Base-by-base conservation (phyloP, 257 asterid genomes). In the Solanum clarkiae region DNA sequence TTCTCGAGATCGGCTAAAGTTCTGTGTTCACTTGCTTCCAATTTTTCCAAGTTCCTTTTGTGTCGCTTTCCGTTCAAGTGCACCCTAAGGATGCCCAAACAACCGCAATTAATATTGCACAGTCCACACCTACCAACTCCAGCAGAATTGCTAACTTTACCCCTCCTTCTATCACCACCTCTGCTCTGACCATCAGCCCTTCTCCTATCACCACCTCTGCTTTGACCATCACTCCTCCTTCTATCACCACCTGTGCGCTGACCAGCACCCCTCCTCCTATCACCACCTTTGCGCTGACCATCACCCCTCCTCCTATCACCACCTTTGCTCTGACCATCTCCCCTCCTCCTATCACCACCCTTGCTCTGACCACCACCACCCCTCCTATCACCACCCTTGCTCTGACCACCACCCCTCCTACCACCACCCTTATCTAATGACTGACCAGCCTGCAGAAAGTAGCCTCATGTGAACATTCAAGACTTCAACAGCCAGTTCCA, bases 11-110 rank as follows among this genome's bases (percentile, higher is more conserved):
- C 82, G 29, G 83, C 26, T 15, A 51, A 71, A 40, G 72, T 29
- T 65, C 18, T 18, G 59, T 65, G 63, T n/a, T 60, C 72, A 59
- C 8, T 60, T 51, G 47, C 47, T 80, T 82, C 89, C 29, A 57
- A 63, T 77, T 51, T 87, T 26, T 42, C 71, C 84, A 89, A 63
- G 62, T 82, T 85, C 83, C 56, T 89, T 75, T 83, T 54, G 75
- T 89, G 91, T 11, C 89, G 84, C 63, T 89, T 89, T 29, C 91
- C 91, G 2, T 8, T 87, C 71, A 83, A 68, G 84, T 85, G 91
- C 57, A 70, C 77, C 77, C 44, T 84, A 54, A 89, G 84, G 16
- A 70, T 85, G 45, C 81, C 89, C 65, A 70, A 14, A 56, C 84
- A 85, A 14, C 85, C 87, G 62, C 82, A 85, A 49, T 82, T 84